phyloP scores from a whole-genome alignment of 2,329 filamentous ascomycete species.

The Achaetomium macrosporum region DNA sequence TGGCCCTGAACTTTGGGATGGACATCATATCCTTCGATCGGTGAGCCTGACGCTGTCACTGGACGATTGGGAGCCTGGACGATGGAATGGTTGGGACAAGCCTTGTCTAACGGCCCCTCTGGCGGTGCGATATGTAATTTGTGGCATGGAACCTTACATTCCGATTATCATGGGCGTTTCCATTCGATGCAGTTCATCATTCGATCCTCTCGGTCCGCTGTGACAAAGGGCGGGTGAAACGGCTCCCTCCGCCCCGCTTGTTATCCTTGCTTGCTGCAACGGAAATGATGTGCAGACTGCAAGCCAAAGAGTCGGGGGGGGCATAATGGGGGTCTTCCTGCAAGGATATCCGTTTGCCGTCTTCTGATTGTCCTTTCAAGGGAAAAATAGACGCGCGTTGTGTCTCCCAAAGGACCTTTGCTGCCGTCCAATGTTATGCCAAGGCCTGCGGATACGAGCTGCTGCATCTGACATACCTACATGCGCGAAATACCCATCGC shows the following conservation, averaged over 20 bases:
- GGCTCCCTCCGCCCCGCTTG: slow-evolving; percentile 1
- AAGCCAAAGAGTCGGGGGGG: slow-evolving; percentile 1
- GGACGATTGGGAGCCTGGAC: too few species aligned
- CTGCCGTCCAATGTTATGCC: too few species aligned
- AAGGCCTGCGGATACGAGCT: slow-evolving; percentile 4
- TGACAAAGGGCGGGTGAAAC: not conserved
- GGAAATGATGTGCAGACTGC: slow-evolving; percentile 22
- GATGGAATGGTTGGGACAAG: too few species aligned
- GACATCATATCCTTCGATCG: too few species aligned
- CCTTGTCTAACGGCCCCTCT: not conserved
- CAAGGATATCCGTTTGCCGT: not conserved
- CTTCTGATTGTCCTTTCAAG: not conserved
- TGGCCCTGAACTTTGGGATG: too few species aligned
- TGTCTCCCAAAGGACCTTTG: too few species aligned
- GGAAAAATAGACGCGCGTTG: too few species aligned
- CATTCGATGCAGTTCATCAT: not conserved
- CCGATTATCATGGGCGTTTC: not conserved
- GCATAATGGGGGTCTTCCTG: not conserved
- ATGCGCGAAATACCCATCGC: not conserved
- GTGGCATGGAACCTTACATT: not conserved
- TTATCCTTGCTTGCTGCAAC: slow-evolving; percentile 16
- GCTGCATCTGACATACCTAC: slow-evolving; percentile 7
- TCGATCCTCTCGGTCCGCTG: not conserved
- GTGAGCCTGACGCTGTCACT: too few species aligned
- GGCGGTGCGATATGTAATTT: not conserved